phyloP scores from a whole-genome alignment of 116 monocot genomes.

The Phalaenopsis hybrid region DNA sequence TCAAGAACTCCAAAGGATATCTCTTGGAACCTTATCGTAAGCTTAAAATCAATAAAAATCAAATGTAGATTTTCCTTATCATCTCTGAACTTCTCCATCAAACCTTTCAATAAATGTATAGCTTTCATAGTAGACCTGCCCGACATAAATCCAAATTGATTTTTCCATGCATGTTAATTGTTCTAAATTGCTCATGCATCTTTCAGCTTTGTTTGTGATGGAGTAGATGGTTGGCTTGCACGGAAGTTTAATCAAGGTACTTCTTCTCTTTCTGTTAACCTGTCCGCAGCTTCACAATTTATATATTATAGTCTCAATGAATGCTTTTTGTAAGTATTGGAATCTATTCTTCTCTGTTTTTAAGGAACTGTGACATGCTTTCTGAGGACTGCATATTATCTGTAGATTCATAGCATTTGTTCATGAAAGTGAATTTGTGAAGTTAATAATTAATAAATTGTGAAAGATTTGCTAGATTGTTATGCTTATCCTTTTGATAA shows the following conservation, averaged over 20 bases:
- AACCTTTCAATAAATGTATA: too few relatives aligned
- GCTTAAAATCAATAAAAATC: too few relatives aligned
- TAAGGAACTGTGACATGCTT: neutral
- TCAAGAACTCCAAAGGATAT: too few relatives aligned
- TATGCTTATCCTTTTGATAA: neutral
- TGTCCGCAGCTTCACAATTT: neutral
- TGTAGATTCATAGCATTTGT: neutral
- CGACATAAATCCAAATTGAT: too few relatives aligned
- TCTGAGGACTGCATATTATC: neutral
- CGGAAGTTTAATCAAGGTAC: slow-evolving; percentile 91
- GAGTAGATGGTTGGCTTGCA: slow-evolving; percentile 75
- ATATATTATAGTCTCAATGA: neutral
- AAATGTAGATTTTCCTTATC: too few relatives aligned
- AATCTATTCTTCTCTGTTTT: neutral
- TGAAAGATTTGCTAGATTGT: neutral
- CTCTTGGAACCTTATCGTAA: too few relatives aligned
- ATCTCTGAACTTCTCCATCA: too few relatives aligned
- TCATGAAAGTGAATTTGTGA: neutral
- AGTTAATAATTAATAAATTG: neutral
- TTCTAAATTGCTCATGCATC: slow-evolving; percentile 1
- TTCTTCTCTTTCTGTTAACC: neutral
- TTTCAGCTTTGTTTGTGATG: slow-evolving; percentile 83
- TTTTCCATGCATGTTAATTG: neutral
- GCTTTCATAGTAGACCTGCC: too few relatives aligned
- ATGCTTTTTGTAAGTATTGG: neutral